phyloP scores from a whole-genome alignment of 2,329 filamentous ascomycete species.

The Clonostachys byssicola region DNA sequence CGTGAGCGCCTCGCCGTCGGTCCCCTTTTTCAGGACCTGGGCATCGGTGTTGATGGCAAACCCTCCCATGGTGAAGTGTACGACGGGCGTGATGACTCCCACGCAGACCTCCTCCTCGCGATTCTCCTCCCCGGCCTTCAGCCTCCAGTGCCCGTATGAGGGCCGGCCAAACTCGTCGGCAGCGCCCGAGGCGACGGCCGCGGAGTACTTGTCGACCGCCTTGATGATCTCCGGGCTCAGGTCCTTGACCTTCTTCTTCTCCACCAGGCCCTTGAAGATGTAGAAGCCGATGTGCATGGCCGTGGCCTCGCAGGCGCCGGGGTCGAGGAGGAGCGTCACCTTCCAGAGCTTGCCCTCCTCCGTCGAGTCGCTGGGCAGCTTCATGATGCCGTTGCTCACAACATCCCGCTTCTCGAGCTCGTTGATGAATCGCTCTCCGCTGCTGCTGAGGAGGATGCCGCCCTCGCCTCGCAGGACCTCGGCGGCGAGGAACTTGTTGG shows the following conservation, averaged over 20 bases:
- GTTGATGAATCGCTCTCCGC: constrained; percentile 53
- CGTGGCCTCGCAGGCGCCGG: constrained; percentile 46
- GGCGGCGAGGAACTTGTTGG: constrained; percentile 59
- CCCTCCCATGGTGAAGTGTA: constrained; percentile 66
- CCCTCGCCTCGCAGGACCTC: constrained; percentile 61
- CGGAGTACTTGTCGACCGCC: constrained; percentile 44
- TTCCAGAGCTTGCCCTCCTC: constrained; percentile 48
- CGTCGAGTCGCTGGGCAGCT: constrained; percentile 14
- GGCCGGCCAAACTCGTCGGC: constrained; percentile 41
- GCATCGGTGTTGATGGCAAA: constrained; percentile 50
- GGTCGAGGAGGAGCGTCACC: constrained; percentile 54
- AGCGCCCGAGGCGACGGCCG: constrained; percentile 29
- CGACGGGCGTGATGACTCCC: constrained; percentile 57
- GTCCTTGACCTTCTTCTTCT: constrained; percentile 48
- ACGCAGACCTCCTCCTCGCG: constrained; percentile 51
- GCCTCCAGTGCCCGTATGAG: constrained; percentile 50
- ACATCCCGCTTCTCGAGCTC: constrained; percentile 57
- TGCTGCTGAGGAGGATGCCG: constrained; percentile 44
- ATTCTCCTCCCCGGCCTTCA: constrained; percentile 35
- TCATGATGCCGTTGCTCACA: constrained; percentile 49
- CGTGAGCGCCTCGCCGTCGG: constrained; percentile 19
- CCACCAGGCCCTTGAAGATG: constrained; percentile 55
- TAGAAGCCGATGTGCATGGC: constrained; percentile 60
- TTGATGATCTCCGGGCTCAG: constrained; percentile 31
- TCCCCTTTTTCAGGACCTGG: constrained; percentile 37